phyloP scores from a whole-genome alignment of 169 alveolate genomes.

The Perkinsus marinus region DNA sequence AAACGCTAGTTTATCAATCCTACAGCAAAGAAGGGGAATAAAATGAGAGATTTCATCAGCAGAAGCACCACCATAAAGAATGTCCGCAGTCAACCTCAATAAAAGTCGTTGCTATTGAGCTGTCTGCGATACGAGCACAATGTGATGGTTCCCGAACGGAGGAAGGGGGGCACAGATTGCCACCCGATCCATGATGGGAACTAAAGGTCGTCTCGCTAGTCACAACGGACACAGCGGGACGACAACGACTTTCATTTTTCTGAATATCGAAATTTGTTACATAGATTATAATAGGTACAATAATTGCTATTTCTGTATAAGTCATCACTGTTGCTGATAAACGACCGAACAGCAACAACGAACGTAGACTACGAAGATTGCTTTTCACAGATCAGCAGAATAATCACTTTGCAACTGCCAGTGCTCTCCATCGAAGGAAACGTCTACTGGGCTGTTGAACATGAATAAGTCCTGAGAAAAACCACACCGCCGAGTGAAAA shows the following conservation, averaged over 20 bases:
- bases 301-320: no score
- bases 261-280: neutral
- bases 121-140: no score
- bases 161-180: neutral
- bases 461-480: neutral
- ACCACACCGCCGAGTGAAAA: no score
- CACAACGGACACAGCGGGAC: neutral
- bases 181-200: neutral
- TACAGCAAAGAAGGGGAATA: no score
- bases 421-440: neutral
- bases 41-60: no score
- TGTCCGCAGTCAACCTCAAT: no score
- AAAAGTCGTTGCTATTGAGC: no score
- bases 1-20: no score
- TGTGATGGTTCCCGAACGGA: neutral
- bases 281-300: neutral
- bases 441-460: neutral
- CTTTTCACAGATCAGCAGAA: neutral
- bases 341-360: neutral
- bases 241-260: neutral
- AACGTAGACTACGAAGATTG: neutral
- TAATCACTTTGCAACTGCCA: neutral
- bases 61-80: no score
- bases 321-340: no score
- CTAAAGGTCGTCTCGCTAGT: neutral